Base-by-base conservation (phyloP, 371 early-diverging fungal genomes). In the Furculomyces boomerangus region DNA sequence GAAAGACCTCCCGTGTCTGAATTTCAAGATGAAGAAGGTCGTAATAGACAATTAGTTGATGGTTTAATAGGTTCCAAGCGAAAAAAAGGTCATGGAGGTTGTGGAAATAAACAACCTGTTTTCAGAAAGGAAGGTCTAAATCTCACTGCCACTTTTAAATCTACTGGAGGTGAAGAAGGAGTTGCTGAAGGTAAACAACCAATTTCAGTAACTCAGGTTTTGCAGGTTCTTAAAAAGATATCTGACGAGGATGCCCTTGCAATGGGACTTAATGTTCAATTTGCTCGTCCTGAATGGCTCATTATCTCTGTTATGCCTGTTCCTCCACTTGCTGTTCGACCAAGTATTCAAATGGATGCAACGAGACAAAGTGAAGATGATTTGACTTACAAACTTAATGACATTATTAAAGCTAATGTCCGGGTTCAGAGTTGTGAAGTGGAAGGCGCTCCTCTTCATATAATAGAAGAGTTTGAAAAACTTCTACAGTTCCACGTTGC, bases 201-300 rank as follows among this genome's bases (percentile, higher is more conserved):
- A 32, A 65, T 99, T 44, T 83, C 88, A 22, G 91, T 92, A 22
- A 78, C 78, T 51, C 81, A 81, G 52, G 93, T 90, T 25, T 70
- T 87, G 35, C 80, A 81, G 57, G 88, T 99, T 25, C 79, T 99
- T 49, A 87, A 86, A 61, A 83, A 78, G 56, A 98, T 99, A 54
- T 69, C 81, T 20, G 90, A 93, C 57, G 83, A 86, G 67, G 99
- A 98, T 64, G 75, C 85, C 43, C 67, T 72, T 54, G 76, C 74
- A 53, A 83, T 99, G 81, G 99, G 99, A 30, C 74, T 99, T 51
- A 83, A 88, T 55, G 76, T 84, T 32, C 82, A 90, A 58, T 97
- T 74, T 68, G 90, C 97, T 28, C 80, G 98, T 27, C 99, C 99
- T 5, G 99, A 99, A 66, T 97, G 98, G 96, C 92, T 99, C 92